phyloP scores from a whole-genome alignment of 805 yeast genomes.

The Starmerella apicola region DNA sequence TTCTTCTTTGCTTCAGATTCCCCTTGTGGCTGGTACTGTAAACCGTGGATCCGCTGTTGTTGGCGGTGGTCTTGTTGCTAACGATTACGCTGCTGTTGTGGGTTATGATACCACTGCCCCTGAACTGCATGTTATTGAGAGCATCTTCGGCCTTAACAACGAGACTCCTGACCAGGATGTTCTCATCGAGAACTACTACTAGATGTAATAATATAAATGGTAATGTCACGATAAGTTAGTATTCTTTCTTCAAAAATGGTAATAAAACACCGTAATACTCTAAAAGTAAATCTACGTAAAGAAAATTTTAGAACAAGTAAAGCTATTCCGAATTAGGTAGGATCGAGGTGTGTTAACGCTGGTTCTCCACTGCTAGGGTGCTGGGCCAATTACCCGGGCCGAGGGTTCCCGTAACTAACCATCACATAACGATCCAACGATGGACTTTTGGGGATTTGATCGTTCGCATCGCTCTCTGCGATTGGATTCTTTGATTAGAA shows the following conservation, averaged over 20 bases:
- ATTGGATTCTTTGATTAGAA: conserved; percentile 17
- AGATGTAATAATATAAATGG: conserved; percentile 2
- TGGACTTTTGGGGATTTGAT: conserved; percentile 20
- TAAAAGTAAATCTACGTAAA: too few relatives aligned
- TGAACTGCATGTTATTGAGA: conserved; percentile 90
- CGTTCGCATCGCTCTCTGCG: conserved; percentile 15
- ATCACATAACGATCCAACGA: conserved; percentile 1
- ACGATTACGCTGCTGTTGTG: conserved; percentile 94
- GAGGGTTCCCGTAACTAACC: too few relatives aligned
- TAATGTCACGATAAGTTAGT: too few relatives aligned
- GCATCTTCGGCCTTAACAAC: conserved; percentile 52
- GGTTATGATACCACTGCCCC: conserved; percentile 99
- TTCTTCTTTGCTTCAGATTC: conserved; percentile 88
- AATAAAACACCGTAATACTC: too few relatives aligned
- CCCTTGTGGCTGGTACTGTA: conserved; percentile 96
- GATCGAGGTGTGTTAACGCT: too few relatives aligned
- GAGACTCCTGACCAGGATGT: conserved; percentile 32
- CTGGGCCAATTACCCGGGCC: too few relatives aligned
- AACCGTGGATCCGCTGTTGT: conserved; percentile 96
- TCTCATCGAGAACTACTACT: conserved; percentile 30
- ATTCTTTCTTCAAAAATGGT: too few relatives aligned
- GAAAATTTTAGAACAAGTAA: too few relatives aligned
- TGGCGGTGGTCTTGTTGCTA: conserved; percentile 98
- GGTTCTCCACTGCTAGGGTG: too few relatives aligned
- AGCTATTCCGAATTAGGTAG: too few relatives aligned